Conservation (phyloP, 768 basidiomycete species). For the Boletus eberwhitei region DNA sequence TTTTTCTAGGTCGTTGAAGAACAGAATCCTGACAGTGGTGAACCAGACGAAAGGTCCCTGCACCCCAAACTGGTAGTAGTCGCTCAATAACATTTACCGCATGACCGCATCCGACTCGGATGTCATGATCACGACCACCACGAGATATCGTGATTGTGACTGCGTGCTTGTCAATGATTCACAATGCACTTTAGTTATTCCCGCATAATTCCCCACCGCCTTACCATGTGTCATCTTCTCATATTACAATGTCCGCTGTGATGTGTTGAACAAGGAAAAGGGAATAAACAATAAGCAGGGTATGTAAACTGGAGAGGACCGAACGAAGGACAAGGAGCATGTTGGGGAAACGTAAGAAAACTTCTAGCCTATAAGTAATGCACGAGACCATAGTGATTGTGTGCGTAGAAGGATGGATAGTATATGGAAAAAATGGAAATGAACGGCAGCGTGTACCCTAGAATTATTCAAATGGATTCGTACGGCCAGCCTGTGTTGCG, state of each 20-base stretch:
- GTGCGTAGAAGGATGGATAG: not conserved
- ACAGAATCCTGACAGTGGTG: not conserved
- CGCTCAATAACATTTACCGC: constrained; percentile 36
- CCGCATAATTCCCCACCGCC: not conserved
- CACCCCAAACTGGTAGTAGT: constrained; percentile 31
- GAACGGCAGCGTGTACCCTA: not conserved
- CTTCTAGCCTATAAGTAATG: constrained; percentile 8
- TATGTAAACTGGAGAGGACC: constrained; percentile 17
- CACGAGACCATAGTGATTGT: constrained; percentile 12
- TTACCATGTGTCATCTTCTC: constrained; percentile 10
- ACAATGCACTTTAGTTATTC: not conserved
- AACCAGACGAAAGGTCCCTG: not conserved
- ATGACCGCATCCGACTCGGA: constrained; percentile 4
- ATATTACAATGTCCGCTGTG: constrained; percentile 12
- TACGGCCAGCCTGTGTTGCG: constrained; percentile 61
- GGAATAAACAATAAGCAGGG: constrained; percentile 22
- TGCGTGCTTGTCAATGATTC: not conserved
- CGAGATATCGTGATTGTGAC: not conserved
- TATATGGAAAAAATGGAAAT: constrained; percentile 7
- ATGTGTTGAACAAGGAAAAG: constrained; percentile 4
- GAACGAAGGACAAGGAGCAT: constrained; percentile 1
- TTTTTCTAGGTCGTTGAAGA: constrained; percentile 11
- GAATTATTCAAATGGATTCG: constrained; percentile 54
- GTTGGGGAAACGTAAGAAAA: not conserved
- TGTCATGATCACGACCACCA: not conserved